Evolutionary conservation across 345 rosid genomes (phyloP).

Genomic region (Theobroma cacao): DNA sequence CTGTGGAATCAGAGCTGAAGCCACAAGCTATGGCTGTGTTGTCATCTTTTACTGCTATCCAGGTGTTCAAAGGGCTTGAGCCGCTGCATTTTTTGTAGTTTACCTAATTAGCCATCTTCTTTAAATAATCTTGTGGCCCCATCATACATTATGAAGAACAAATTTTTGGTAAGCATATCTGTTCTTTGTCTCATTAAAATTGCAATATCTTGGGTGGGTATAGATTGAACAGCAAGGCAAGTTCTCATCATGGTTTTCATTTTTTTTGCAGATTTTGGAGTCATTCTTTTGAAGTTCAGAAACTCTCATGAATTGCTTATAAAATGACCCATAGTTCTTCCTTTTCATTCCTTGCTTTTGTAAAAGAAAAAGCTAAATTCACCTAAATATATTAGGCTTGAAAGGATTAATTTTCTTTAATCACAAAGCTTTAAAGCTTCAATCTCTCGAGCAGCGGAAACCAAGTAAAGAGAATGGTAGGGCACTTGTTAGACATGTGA

Average conservation of each 20-base stretch:
- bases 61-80: background rate
- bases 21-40: background rate
- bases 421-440: background rate
- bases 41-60: background rate
- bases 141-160: background rate
- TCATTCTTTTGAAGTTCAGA: background rate
- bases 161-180: background rate
- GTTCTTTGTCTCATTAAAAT: conserved; percentile 1
- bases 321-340: background rate
- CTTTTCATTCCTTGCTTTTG: too few species aligned
- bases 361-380: too few species aligned
- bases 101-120: background rate
- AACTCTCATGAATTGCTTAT: background rate
- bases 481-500: conserved; percentile 28
- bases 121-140: background rate
- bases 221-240: background rate
- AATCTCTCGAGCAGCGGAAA: conserved; percentile 25
- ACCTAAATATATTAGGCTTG: too few species aligned
- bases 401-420: background rate
- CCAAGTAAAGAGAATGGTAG: conserved; percentile 18
- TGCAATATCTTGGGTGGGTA: background rate
- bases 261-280: background rate
- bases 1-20: background rate
- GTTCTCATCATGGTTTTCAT: background rate
- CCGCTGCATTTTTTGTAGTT: background rate